Base-by-base conservation (phyloP, 176 grass and related monocot species). In the Oropetium thomaeum region DNA sequence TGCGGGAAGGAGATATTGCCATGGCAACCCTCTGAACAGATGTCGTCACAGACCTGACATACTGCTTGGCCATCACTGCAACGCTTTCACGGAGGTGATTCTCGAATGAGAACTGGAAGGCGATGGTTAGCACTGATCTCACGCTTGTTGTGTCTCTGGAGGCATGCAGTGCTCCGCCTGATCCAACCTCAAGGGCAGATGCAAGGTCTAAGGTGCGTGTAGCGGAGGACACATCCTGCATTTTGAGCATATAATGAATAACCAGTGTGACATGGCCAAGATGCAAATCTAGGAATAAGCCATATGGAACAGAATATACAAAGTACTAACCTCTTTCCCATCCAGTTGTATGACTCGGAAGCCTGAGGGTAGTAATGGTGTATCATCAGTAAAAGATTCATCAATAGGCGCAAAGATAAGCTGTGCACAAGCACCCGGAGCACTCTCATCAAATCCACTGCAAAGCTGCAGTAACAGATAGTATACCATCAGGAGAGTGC, bases 321-420 rank as follows among this genome's bases (percentile, higher is more conserved):
- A n/a, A 7, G 22, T 75, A 79, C 71, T 82, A 34, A 99, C 96
- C 69, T 62, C 70, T 58, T 92, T 99, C 23, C 79, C 25, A 37
- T 99, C 96, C 9, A 99, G 76, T 13, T 89, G 92, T 86, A 95
- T 95, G 19, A 99, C 84, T 30, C 92, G 91, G 73, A 99, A 99
- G 31, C 96, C 96, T 26, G 96, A 99, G 15, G 96, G 92, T 26
- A 99, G 73, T 34, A 99, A 62, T 3, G 91, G 92, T 9, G 89
- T 87, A 41, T 99, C 96, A 39, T 99, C 96, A 74, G 92, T 85
- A 86, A 99, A 92, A 75, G 92, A 92, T 82, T 92, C 96, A 75
- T 95, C 96, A 1, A 99, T 99, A 45, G 91, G 96, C 55, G 92
- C 96, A 90, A 95, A 99, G 26, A 99, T 89, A 55, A 99, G 92